A percentile compares a stretch with the other conserved stretches of the same genome.
phyloP scores from a whole-genome alignment of 306 rosid genomes.

The Argentina anserina region DNA sequence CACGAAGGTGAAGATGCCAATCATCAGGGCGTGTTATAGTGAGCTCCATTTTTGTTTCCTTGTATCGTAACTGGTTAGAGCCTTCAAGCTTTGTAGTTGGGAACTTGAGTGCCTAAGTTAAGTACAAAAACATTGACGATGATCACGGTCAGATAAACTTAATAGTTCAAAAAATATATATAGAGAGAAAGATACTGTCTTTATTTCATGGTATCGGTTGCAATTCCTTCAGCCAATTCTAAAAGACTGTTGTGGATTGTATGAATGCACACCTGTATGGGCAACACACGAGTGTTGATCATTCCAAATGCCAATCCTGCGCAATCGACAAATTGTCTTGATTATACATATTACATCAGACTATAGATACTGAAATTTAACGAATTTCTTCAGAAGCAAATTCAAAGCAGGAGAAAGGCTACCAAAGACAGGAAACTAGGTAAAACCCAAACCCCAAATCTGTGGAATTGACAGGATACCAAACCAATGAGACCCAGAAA shows the following conservation, averaged over 20 bases:
- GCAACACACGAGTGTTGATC: conserved; percentile 36
- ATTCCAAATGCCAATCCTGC: too few species aligned
- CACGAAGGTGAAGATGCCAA: too few species aligned
- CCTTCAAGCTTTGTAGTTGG: conserved; percentile 27
- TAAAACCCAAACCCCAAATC: too few species aligned
- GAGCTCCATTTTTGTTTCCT: conserved; percentile 2
- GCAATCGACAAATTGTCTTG: too few species aligned
- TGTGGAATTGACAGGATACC: too few species aligned
- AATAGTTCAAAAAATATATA: not conserved
- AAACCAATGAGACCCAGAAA: too few species aligned
- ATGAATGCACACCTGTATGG: conserved; percentile 41
- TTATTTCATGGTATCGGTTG: not conserved
- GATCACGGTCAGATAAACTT: not conserved
- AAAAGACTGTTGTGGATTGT: not conserved
- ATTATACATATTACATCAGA: too few species aligned
- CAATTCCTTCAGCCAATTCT: not conserved
- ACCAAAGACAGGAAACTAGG: too few species aligned
- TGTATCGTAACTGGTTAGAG: conserved; percentile 22
- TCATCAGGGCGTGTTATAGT: too few species aligned
- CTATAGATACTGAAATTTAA: too few species aligned
- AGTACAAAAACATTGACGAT: not conserved
- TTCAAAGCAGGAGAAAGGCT: too few species aligned
- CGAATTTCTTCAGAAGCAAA: too few species aligned
- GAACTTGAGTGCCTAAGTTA: conserved; percentile 29
- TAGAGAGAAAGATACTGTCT: not conserved